These are phyloP conservation scores for Helichrysum umbraculigerum DNA, from an alignment of 129 eudicot genomes.

Conservation along the genomic window DNA sequence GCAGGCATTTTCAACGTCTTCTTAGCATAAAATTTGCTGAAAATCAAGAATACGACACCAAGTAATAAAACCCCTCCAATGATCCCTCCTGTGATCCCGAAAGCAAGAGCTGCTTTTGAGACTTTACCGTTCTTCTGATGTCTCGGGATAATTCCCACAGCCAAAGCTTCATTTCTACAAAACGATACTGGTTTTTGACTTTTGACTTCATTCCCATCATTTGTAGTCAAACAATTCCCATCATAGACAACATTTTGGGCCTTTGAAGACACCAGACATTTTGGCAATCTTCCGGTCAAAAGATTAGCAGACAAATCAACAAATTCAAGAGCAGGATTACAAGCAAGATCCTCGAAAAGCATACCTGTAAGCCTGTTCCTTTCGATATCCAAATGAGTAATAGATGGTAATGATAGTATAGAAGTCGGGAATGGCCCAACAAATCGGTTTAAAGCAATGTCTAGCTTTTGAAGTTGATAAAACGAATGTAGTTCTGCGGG, in stretches of 20 bases:
- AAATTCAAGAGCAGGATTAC: constrained; percentile 49
- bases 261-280: constrained; percentile 51
- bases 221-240: constrained; percentile 63
- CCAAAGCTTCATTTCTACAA: constrained; percentile 84
- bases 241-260: constrained; percentile 46
- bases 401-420: constrained; percentile 71
- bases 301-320: constrained; percentile 76
- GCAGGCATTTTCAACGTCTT: constrained; percentile 35
- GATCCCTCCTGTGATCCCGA: constrained; percentile 58
- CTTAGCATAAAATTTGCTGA: constrained; percentile 40
- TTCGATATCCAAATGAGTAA: constrained; percentile 57
- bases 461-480: constrained; percentile 65
- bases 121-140: constrained; percentile 30
- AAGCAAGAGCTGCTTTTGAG: constrained; percentile 46
- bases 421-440: constrained; percentile 75
- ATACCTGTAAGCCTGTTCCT: constrained; percentile 73
- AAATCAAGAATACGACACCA: constrained; percentile 37
- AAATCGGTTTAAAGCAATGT: constrained; percentile 70
- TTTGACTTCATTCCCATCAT: constrained; percentile 31
- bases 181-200: constrained; percentile 59
- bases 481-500: constrained; percentile 54
- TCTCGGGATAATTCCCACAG: constrained; percentile 74
- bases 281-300: constrained; percentile 68
- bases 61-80: constrained; percentile 48
- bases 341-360: constrained; percentile 55